Evolutionary conservation across 1,139 yeast species (phyloP).

Genomic region (Scheffersomyces titani): DNA sequence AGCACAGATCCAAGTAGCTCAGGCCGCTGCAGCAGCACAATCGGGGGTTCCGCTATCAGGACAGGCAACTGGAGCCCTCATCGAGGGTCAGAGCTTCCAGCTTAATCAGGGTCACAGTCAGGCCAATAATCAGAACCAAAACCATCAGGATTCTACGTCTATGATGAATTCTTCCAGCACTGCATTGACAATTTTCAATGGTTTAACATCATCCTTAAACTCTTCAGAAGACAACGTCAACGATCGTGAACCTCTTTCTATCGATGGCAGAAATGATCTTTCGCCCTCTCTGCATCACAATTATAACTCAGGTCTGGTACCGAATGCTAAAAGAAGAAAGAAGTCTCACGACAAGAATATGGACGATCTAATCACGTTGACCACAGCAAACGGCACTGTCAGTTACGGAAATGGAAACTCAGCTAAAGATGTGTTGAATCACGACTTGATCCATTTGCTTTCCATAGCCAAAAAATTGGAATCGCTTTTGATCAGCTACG

Average conservation of each 20-base stretch:
- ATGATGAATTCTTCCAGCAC: not conserved
- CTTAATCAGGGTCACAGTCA: too few relatives aligned
- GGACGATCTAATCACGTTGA: not conserved
- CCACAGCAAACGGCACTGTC: constrained; percentile 4
- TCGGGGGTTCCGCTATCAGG: too few relatives aligned
- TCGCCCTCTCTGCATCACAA: constrained; percentile 6
- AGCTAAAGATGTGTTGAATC: constrained; percentile 11
- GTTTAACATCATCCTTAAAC: not conserved
- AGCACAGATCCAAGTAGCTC: not conserved
- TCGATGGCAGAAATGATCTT: constrained; percentile 1
- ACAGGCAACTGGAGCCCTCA: not conserved
- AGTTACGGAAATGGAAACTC: constrained; percentile 3
- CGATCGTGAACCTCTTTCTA: constrained; percentile 1
- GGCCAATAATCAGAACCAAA: not conserved
- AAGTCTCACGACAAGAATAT: not conserved
- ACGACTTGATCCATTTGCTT: constrained; percentile 33
- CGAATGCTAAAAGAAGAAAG: not conserved
- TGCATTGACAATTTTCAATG: not conserved
- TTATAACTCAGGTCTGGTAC: not conserved
- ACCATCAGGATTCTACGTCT: not conserved
- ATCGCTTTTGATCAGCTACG: constrained; percentile 19
- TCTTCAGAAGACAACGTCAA: not conserved
- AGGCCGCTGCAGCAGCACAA: not conserved
- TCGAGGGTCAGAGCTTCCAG: not conserved
- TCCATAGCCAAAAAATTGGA: constrained; percentile 36